phyloP scores from a whole-genome alignment of 1,284 basidiomycete species.

The Naganishia sp. region DNA sequence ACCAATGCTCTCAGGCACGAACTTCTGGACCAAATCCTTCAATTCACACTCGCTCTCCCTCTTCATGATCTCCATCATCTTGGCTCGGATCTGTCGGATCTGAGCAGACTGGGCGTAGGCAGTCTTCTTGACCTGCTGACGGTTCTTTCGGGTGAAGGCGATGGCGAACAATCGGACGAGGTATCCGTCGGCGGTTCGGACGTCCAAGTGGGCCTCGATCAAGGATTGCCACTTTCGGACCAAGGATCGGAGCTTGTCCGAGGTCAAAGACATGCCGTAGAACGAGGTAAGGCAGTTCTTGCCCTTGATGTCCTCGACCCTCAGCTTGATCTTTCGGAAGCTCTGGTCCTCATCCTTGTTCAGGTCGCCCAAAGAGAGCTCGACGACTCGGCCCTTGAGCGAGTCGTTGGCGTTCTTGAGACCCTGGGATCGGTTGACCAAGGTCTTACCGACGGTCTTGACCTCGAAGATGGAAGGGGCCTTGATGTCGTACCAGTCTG shows the following conservation, averaged over 20 bases:
- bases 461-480: conserved; percentile 98
- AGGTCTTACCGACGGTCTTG: conserved; percentile 96
- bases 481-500: conserved; percentile 99
- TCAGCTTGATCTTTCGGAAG: conserved; percentile 99
- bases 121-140: conserved; percentile 97
- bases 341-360: conserved; percentile 99
- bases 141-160: conserved; percentile 97
- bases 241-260: conserved; percentile 98
- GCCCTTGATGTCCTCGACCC: conserved; percentile 90
- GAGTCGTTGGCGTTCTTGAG: conserved; percentile 99
- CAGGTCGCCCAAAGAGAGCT: conserved; percentile 95
- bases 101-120: conserved; percentile 96
- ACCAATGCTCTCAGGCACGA: conserved; percentile 98
- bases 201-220: conserved; percentile 97
- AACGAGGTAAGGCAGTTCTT: conserved; percentile 99
- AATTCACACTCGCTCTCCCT: conserved; percentile 95
- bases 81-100: conserved; percentile 95
- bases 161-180: conserved; percentile 98
- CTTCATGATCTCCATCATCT: conserved; percentile 99
- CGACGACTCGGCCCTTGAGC: conserved; percentile 93
- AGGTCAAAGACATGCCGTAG: conserved; percentile 99
- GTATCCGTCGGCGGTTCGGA: conserved; percentile 99
- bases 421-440: conserved; percentile 97
- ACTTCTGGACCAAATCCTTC: conserved; percentile 98
- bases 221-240: conserved; percentile 99